phyloP scores from a whole-genome alignment of 768 basidiomycete species.

The Mycena chlorophos region DNA sequence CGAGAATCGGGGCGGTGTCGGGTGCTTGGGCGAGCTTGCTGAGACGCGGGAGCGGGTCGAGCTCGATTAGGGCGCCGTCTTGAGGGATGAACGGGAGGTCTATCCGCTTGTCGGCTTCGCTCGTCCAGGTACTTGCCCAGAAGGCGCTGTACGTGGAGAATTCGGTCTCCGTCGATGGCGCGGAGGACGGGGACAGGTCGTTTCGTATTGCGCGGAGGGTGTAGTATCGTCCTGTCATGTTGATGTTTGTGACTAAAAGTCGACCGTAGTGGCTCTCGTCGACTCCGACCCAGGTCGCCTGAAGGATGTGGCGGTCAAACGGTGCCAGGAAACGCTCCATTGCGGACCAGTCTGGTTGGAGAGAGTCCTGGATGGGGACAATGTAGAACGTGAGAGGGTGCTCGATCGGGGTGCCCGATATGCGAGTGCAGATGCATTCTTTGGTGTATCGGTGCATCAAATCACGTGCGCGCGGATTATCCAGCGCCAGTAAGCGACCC shows the following conservation, averaged over 20 bases:
- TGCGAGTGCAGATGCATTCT: conserved; percentile 59
- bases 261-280: conserved; percentile 48
- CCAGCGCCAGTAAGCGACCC: too few species aligned
- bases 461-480: conserved; percentile 42
- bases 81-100: conserved; percentile 45
- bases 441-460: conserved; percentile 69
- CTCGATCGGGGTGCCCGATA: conserved; percentile 57
- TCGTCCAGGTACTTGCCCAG: conserved; percentile 55
- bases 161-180: conserved; percentile 48
- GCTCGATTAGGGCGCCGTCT: conserved; percentile 66
- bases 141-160: conserved; percentile 60
- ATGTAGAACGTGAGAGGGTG: conserved; percentile 60
- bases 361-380: conserved; percentile 56
- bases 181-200: conserved; percentile 68
- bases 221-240: conserved; percentile 56
- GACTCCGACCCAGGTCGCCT: conserved; percentile 54
- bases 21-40: conserved; percentile 28
- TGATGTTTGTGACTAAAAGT: conserved; percentile 55
- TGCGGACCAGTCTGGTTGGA: conserved; percentile 56
- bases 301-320: conserved; percentile 45
- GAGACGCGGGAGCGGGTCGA: conserved; percentile 41
- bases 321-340: conserved; percentile 52
- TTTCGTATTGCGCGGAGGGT: conserved; percentile 57
- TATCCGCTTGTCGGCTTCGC: conserved; percentile 36
- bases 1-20: conserved; percentile 28